A percentile compares a stretch with the other conserved stretches of the same genome.
phyloP scores from a whole-genome alignment of 2,329 filamentous ascomycete genomes.

The Bipolaris bicolor region DNA sequence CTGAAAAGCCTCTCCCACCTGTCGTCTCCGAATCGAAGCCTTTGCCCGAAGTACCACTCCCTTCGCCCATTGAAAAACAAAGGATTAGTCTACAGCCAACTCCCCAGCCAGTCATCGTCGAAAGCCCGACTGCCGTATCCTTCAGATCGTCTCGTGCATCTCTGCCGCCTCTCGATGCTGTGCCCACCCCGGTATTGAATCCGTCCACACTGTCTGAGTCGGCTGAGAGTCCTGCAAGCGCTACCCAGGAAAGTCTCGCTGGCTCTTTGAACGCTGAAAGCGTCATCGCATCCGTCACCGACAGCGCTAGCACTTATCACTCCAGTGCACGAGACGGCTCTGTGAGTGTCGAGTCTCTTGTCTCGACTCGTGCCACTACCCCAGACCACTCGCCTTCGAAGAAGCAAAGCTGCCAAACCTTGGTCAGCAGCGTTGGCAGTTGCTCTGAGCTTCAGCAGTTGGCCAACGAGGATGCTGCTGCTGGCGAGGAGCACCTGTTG shows the following conservation, averaged over 20 bases:
- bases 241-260: constrained; percentile 36
- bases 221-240: constrained; percentile 46
- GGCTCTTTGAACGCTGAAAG: constrained; percentile 59
- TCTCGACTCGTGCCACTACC: constrained; percentile 86
- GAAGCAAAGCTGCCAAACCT: constrained; percentile 65
- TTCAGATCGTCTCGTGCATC: constrained; percentile 59
- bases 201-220: constrained; percentile 36
- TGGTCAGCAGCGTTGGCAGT: constrained; percentile 67
- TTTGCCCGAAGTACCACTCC: constrained; percentile 66
- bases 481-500: constrained; percentile 82
- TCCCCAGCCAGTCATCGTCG: constrained; percentile 30
- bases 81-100: constrained; percentile 32
- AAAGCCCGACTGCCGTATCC: constrained; percentile 44
- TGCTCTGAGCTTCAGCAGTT: constrained; percentile 67
- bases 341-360: constrained; percentile 77
- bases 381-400: constrained; percentile 68
- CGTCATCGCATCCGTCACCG: constrained; percentile 75
- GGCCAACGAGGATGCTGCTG: constrained; percentile 75
- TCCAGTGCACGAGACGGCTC: constrained; percentile 78
- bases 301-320: constrained; percentile 77
- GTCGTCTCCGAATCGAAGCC: constrained; percentile 67
- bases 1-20: constrained; percentile 49
- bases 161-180: constrained; percentile 46
- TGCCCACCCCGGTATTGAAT: constrained; percentile 36
- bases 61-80: constrained; percentile 44